Conservation (phyloP, 768 basidiomycete genomes). For the Tricholoma furcatifolium region DNA sequence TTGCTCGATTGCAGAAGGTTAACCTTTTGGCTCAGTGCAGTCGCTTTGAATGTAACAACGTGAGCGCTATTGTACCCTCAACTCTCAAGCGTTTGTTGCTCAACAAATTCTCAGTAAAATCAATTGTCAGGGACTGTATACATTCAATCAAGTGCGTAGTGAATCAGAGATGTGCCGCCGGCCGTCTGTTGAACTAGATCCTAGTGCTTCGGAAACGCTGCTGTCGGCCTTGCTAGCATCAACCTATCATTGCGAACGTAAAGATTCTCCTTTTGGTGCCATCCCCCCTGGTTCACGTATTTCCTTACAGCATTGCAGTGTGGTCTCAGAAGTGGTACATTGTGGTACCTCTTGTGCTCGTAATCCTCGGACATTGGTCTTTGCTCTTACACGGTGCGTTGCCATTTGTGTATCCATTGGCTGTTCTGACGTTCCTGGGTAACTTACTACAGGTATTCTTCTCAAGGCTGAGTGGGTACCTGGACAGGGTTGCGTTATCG, state of each 20-base stretch:
- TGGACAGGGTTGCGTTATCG: conserved; percentile 53
- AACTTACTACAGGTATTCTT: conserved; percentile 43
- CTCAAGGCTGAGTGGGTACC: conserved; percentile 57
- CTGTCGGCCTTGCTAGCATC: conserved; percentile 69
- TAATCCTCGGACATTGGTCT: conserved; percentile 74
- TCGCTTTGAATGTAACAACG: conserved; percentile 58
- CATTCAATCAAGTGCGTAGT: conserved; percentile 53
- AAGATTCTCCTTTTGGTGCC: conserved; percentile 17
- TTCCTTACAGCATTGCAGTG: conserved; percentile 55
- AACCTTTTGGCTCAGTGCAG: conserved; percentile 35
- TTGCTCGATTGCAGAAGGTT: not conserved
- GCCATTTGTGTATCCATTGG: not conserved
- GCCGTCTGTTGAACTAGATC: not conserved
- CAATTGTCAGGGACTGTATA: conserved; percentile 68
- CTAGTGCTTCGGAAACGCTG: conserved; percentile 57
- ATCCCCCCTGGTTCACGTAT: not conserved
- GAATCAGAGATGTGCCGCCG: not conserved
- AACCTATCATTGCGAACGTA: conserved; percentile 71
- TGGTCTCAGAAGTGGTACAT: conserved; percentile 62
- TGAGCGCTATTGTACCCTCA: conserved; percentile 22
- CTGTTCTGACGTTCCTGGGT: not conserved
- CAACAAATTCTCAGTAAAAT: conserved; percentile 35
- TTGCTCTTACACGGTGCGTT: conserved; percentile 60
- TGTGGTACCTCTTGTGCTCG: conserved; percentile 44
- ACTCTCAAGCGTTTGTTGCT: conserved; percentile 3